Base-by-base conservation (phyloP, 768 basidiomycete species). In the Rhodotorula toruloides region DNA sequence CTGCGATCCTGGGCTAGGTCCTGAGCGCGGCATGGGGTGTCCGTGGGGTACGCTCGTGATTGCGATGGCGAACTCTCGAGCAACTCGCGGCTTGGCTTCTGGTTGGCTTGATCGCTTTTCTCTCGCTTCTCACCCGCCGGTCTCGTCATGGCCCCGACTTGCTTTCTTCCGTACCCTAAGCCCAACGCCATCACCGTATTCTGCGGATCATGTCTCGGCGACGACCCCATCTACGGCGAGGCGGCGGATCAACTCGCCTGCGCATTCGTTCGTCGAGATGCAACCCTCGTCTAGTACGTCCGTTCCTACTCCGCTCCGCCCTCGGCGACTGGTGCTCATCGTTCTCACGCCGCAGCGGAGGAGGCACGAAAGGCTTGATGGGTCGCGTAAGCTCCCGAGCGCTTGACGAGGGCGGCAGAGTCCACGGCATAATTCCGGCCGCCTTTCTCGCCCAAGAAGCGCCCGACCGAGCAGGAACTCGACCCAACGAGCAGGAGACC, bases 161-260 rank as follows among this genome's bases (percentile, higher is more conserved):
- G n/a, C n/a, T n/a, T n/a, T n/a, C n/a, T n/a, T n/a, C n/a, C n/a
- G n/a, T n/a, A n/a, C n/a, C n/a, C n/a, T n/a, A n/a, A n/a, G n/a
- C n/a, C n/a, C n/a, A n/a, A n/a, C n/a, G 63, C 50, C n/a, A 47
- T 53, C 43, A 64, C 57, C 22, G 90, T 91, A 9, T 91, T 88
- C 73, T 94, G 92, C 75, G 92, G 84, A 12, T 88, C 90, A 0
- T 88, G 85, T 0, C 73, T 81, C 0, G 91, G 91, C 34, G 83
- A 79, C 39, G 78, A 82, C 56, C 78, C 81, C 17, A 84, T 85
- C 4, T 91, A 83, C 75, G 78, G 81, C 32, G 76, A 80, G 27
- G 89, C 91, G 19, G 91, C 91, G 3, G 27, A 69, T 40, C 67
- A 76, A 17, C 70, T 80, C 37, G 79, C 77, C 4, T 52, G 66